These are phyloP conservation scores for Auxenochlorella pyrenoidosa DNA, from an alignment of 139 green algal species.

Conservation along the genomic window DNA sequence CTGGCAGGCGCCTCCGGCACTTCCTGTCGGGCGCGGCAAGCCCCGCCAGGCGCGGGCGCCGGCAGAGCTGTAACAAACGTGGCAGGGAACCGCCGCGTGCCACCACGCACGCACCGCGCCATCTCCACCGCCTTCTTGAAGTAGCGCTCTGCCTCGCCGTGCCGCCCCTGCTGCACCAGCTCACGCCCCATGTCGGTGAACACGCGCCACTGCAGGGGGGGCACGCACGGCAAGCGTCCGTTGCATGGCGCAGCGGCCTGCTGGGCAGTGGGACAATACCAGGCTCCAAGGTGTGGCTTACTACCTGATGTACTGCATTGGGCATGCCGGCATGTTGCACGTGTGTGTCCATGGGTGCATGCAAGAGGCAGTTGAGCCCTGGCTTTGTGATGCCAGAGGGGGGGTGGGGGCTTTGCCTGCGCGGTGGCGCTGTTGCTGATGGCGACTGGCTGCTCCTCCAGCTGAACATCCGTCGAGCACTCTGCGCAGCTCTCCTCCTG, in stretches of 20 bases:
- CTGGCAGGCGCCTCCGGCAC: too few species aligned
- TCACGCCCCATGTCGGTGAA: slow-evolving; percentile 52
- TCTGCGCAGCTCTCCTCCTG: neutral
- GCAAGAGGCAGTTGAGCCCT: too few species aligned
- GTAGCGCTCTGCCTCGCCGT: slow-evolving; percentile 67
- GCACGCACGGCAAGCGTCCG: too few species aligned
- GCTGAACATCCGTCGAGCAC: neutral
- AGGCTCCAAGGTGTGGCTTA: neutral
- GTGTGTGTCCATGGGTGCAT: neutral
- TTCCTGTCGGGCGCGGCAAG: too few species aligned
- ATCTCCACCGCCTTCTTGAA: slow-evolving; percentile 34
- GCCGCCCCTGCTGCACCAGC: slow-evolving; percentile 47
- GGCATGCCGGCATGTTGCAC: too few species aligned
- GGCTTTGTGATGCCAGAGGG: too few species aligned
- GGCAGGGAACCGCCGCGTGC: neutral
- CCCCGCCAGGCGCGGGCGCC: neutral
- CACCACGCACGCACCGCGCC: neutral
- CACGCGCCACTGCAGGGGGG: slow-evolving; percentile 43
- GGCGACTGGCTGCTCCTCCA: slow-evolving; percentile 24
- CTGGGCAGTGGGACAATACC: too few species aligned
- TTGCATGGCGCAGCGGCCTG: too few species aligned
- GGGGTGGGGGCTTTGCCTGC: neutral
- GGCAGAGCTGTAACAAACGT: neutral
- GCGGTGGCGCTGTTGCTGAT: slow-evolving; percentile 31
- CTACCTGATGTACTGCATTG: too few species aligned